Conservation (phyloP, 768 basidiomycete species). For the Agaricus sinodeliciosus region DNA sequence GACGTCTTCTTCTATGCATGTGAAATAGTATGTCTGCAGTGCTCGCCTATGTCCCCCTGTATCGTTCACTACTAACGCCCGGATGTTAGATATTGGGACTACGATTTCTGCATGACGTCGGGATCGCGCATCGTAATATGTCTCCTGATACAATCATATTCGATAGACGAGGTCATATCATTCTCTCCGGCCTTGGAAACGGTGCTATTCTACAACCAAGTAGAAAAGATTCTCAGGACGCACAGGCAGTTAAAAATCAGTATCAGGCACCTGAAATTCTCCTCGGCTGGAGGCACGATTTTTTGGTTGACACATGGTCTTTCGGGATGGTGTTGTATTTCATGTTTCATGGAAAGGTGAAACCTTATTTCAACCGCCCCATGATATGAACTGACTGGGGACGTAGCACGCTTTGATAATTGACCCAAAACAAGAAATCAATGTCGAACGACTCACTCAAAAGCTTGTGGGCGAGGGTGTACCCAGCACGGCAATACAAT, state of each 20-base stretch:
- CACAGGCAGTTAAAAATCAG: not conserved
- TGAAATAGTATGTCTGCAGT: slow-evolving; percentile 35
- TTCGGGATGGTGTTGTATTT: slow-evolving; percentile 48
- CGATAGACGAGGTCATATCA: slow-evolving; percentile 36
- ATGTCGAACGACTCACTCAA: not conserved
- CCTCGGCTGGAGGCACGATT: slow-evolving; percentile 48
- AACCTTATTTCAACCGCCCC: slow-evolving; percentile 5
- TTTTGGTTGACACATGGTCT: slow-evolving; percentile 51
- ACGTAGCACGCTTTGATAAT: slow-evolving; percentile 35
- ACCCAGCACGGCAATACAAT: slow-evolving; percentile 15
- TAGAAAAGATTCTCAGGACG: slow-evolving; percentile 11
- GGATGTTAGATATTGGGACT: slow-evolving; percentile 33
- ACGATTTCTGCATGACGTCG: slow-evolving; percentile 33
- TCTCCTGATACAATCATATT: slow-evolving; percentile 39
- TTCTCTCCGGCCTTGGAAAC: slow-evolving; percentile 36
- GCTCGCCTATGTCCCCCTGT: not conserved
- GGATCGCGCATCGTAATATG: slow-evolving; percentile 42
- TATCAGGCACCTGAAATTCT: slow-evolving; percentile 49
- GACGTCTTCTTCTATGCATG: slow-evolving; percentile 37
- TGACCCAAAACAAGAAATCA: slow-evolving; percentile 11
- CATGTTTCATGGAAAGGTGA: slow-evolving; percentile 42
- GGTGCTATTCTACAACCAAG: slow-evolving; percentile 13
- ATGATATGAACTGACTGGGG: not conserved
- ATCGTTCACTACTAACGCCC: not conserved
- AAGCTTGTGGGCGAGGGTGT: not conserved